Evolutionary conservation across 2,329 filamentous ascomycete species (phyloP).

Genomic region (Arthrobotrys iridis): DNA sequence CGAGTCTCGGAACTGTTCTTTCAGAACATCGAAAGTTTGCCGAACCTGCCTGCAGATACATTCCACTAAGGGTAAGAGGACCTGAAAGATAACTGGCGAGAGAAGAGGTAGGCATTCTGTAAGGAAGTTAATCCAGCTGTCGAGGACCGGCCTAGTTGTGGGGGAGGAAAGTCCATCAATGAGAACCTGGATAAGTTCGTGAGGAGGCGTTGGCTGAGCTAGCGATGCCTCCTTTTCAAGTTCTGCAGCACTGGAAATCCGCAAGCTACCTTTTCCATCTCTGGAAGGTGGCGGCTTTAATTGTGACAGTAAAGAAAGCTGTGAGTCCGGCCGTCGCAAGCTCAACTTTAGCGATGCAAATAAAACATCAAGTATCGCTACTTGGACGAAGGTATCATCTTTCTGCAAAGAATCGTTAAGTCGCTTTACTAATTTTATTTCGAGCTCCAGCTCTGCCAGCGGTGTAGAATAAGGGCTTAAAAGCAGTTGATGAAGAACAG

Average conservation of each 20-base stretch:
- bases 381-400: constrained; percentile 77
- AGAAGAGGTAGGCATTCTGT: constrained; percentile 85
- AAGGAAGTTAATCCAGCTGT: constrained; percentile 91
- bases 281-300: constrained; percentile 44
- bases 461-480: constrained; percentile 70
- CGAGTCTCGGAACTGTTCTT: constrained; percentile 69
- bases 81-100: constrained; percentile 84
- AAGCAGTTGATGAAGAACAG: constrained; percentile 75
- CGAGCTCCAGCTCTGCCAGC: constrained; percentile 73
- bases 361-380: constrained; percentile 80
- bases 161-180: constrained; percentile 80
- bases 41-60: constrained; percentile 84
- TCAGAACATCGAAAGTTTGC: constrained; percentile 75
- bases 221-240: constrained; percentile 61
- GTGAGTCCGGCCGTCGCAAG: constrained; percentile 61
- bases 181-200: constrained; percentile 82
- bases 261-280: constrained; percentile 45
- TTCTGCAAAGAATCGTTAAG: constrained; percentile 69
- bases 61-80: constrained; percentile 88
- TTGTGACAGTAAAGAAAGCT: constrained; percentile 59
- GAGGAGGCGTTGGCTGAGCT: constrained; percentile 69
- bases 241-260: constrained; percentile 45
- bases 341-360: constrained; percentile 75
- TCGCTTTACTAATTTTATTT: constrained; percentile 75
- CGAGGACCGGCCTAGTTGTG: constrained; percentile 78